Base-by-base conservation (phyloP, 2,329 filamentous ascomycete genomes). In the Colletotrichum zoysiae region DNA sequence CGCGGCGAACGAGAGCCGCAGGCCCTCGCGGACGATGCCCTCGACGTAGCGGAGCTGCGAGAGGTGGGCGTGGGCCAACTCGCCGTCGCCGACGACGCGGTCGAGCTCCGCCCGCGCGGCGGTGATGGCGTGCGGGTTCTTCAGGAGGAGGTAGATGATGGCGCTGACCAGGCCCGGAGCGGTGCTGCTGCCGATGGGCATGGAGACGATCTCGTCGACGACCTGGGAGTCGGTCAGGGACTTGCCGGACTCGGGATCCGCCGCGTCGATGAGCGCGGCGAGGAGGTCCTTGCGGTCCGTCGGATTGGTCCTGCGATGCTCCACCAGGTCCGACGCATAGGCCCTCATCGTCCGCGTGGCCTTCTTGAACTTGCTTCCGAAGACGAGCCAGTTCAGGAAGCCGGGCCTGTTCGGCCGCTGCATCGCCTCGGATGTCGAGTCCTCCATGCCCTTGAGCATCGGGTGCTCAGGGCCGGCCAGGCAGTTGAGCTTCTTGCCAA, bases 181-280 rank as follows among this genome's bases (percentile, higher is more conserved):
- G 0, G 86, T 87, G 77, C 82, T 85, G 78, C 82, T 86, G 5
- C 87, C 88, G 63, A 90, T 90, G 51, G 92, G 86, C 83, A 93
- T 92, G 2, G 87, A 87, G 65, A 92, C 88, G 74, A 93, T 89
- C 78, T 93, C 91, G 78, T 92, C 89, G 59, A 91, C 85, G 60
- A 92, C 86, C 71, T 88, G 87, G 12, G 87, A 86, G 5, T 92
- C 87, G 5, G 81, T 86, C 74, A 93, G 82, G 2, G 80, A 81
- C 70, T 85, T 82, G 38, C 88, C 89, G 0, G 90, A 92, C 76
- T 91, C 85, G 0, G 89, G 87, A 74, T 93, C 91, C 51, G 83
- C 85, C 16, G 82, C 86, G 66, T 86, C 85, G 70, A 93, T 78
- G 78, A 93, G 83, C 3, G 87, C 86, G 62, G 89, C 84, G 11